These are phyloP conservation scores for Lichtheimia ramosa DNA, from an alignment of 371 early-diverging fungal genomes.

Conservation along the genomic window DNA sequence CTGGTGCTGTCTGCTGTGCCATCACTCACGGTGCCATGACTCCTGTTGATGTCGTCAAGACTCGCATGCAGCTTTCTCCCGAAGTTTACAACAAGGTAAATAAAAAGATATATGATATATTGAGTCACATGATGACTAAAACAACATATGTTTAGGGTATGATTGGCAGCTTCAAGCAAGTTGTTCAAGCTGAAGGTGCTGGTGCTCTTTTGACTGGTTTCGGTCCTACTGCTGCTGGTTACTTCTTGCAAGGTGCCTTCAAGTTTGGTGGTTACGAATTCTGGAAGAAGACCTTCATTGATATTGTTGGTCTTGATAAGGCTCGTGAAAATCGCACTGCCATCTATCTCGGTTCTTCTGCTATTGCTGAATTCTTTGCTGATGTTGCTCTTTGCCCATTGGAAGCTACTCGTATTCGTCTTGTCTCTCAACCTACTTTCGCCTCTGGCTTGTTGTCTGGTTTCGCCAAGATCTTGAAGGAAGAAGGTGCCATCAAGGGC, in stretches of 20 bases:
- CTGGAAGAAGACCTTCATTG: conserved; percentile 82
- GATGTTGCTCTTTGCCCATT: conserved; percentile 86
- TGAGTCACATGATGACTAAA: neutral
- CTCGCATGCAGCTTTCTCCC: conserved; percentile 67
- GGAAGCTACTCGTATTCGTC: conserved; percentile 79
- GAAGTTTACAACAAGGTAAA: conserved; percentile 66
- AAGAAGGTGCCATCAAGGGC: conserved; percentile 70
- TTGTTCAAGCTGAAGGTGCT: conserved; percentile 81
- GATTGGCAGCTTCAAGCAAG: conserved; percentile 65
- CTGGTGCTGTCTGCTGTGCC: conserved; percentile 74
- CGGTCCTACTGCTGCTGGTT: conserved; percentile 82
- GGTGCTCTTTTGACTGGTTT: conserved; percentile 85
- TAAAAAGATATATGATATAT: conserved; percentile 41
- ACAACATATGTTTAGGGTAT: conserved; percentile 33
- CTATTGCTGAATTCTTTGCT: conserved; percentile 92
- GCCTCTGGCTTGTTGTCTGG: conserved; percentile 66
- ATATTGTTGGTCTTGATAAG: conserved; percentile 71
- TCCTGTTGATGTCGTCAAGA: conserved; percentile 67
- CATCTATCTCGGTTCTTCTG: conserved; percentile 82
- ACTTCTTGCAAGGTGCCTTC: conserved; percentile 89
- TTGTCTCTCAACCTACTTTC: conserved; percentile 75
- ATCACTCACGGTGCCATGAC: conserved; percentile 78
- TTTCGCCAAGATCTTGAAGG: conserved; percentile 61
- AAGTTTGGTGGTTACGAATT: conserved; percentile 93
- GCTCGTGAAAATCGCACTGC: conserved; percentile 81